Base-by-base conservation (phyloP, 164 flowering plant species). In the Vitis riparia region DNA sequence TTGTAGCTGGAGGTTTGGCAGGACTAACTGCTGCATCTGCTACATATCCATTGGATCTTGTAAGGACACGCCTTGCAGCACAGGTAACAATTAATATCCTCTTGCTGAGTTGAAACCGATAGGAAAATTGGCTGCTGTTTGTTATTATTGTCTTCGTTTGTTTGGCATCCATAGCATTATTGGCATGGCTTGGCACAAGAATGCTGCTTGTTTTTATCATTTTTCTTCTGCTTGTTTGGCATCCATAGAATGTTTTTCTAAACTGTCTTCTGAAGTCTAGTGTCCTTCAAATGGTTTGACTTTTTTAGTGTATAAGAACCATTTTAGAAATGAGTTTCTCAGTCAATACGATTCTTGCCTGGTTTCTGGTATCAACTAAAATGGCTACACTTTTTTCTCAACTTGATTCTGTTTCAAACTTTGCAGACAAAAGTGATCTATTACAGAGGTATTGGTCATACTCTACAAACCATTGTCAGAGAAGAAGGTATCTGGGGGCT, bases 41-140 rank as follows among this genome's bases (percentile, higher is more conserved):
- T 50, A 86, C 94, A n/a, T 89, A 89, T 70, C 94, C 94, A 9
- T 67, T 89, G 80, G 94, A 89, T 77, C 89, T 89, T 73, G 88
- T 89, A 10, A 75, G 94, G 62, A 89, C 94, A 23, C 88, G 91
- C 7, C 89, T 89, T 72, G 85, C 94, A 17, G 91, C 94, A 32
- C 94, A 89, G 90, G 94, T 87, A 63, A 59, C 55, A 17, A 49
- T 57, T 15, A 55, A 62, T 9, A 57, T 13, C 3, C 9, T n/a
- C 8, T 19, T 57, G 29, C 1, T 17, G 59, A 57, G 11, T 17
- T 57, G 9, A 8, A 9, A 23, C 29, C 11, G 11, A 17, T 16
- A 16, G 8, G 59, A 19, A 57, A 57, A 6, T 8, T 23, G 11
- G 11, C 27, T 11, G 14, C 11, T 10, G 1, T 51, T 37, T 37